A percentile compares a stretch with the other conserved stretches of the same genome.
These are phyloP conservation scores for Mariannaea sp. DNA, from an alignment of 2,329 filamentous ascomycete genomes.

Conservation along the genomic window DNA sequence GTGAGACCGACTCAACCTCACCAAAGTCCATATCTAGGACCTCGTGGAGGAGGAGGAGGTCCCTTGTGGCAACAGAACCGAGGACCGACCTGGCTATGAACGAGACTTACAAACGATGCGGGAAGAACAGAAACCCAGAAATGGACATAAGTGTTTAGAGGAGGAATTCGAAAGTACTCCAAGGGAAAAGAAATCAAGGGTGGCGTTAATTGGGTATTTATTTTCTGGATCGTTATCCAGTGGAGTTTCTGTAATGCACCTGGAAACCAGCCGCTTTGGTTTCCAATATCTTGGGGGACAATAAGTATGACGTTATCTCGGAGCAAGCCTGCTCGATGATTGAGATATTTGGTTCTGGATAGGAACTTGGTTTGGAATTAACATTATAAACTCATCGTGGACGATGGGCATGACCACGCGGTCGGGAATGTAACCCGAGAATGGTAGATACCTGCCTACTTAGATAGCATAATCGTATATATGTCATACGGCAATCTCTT, in stretches of 20 bases:
- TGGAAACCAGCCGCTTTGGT: background rate
- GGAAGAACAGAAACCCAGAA: constrained; percentile 4
- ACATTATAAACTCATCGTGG: constrained; percentile 21
- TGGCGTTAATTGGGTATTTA: constrained; percentile 9
- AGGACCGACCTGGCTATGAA: constrained; percentile 52
- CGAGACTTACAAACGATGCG: constrained; percentile 30
- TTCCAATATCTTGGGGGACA: constrained; percentile 5
- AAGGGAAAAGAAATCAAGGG: too few species aligned
- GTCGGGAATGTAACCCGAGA: constrained; percentile 14
- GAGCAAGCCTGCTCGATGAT: constrained; percentile 3
- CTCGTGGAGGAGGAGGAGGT: constrained; percentile 40
- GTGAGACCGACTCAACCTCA: constrained; percentile 28
- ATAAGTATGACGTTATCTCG: constrained; percentile 10
- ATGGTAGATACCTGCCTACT: constrained; percentile 26
- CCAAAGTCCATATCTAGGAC: constrained; percentile 27
- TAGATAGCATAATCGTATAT: constrained; percentile 15
- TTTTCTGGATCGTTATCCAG: constrained; percentile 13
- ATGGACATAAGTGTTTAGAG: background rate
- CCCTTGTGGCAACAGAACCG: constrained; percentile 62
- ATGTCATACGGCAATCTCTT: background rate
- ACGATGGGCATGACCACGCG: constrained; percentile 24
- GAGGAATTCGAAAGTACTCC: constrained; percentile 1
- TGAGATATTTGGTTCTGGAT: background rate
- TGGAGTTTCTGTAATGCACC: constrained; percentile 8
- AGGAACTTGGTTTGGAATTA: constrained; percentile 11